A percentile compares a stretch with the other conserved stretches of the same genome.
Conservation (phyloP, 371 early-diverging fungal species). For the Mortierella sp. region DNA sequence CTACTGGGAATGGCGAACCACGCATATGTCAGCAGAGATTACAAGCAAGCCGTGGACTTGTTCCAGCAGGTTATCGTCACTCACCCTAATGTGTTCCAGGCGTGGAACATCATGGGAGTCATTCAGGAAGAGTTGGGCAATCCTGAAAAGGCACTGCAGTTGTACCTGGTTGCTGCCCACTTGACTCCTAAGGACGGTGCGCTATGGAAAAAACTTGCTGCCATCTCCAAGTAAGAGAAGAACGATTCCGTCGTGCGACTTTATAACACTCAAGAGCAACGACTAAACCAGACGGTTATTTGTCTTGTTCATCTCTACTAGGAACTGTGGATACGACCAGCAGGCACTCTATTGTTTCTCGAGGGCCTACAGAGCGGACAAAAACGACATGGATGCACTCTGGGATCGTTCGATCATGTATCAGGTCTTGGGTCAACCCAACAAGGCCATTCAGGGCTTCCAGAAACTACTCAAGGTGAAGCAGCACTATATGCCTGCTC, state of each 20-base stretch:
- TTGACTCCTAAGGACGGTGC: constrained; percentile 78
- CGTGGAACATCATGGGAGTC: constrained; percentile 91
- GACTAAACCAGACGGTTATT: neutral
- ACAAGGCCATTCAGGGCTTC: constrained; percentile 60
- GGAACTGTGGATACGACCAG: constrained; percentile 70
- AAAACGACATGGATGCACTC: constrained; percentile 73
- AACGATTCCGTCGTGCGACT: neutral
- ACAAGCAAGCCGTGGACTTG: constrained; percentile 71
- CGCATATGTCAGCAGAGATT: constrained; percentile 75
- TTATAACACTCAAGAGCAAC: neutral
- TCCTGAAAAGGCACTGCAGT: constrained; percentile 75
- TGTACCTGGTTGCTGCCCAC: constrained; percentile 92
- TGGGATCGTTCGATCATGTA: constrained; percentile 76
- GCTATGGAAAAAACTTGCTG: constrained; percentile 89
- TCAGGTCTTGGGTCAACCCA: constrained; percentile 58
- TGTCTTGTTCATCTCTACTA: constrained; percentile 28
- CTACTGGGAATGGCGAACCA: constrained; percentile 81
- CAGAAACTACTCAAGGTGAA: constrained; percentile 29
- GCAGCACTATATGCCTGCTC: constrained; percentile 51
- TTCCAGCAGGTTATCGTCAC: constrained; percentile 81
- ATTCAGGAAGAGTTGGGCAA: constrained; percentile 92
- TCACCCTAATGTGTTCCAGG: constrained; percentile 74
- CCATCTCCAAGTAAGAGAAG: constrained; percentile 70
- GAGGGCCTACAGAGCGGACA: constrained; percentile 72
- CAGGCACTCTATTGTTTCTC: constrained; percentile 88